phyloP scores from a whole-genome alignment of 2,329 filamentous ascomycete species.

The Talaromyces verruculosus region DNA sequence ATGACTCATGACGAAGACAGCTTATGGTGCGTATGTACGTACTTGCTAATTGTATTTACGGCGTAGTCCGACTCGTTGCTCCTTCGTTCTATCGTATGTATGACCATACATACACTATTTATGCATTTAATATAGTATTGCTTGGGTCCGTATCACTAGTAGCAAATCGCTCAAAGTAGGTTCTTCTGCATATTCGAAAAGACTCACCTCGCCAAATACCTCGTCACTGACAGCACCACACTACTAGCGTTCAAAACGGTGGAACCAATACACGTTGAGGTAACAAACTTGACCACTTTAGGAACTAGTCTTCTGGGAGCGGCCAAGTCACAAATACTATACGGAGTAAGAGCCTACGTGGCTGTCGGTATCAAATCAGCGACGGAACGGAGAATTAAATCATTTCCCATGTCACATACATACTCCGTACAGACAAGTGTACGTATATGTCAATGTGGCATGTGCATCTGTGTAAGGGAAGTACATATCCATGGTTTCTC shows the following conservation, averaged over 20 bases:
- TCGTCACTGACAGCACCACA: neutral
- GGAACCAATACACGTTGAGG: neutral
- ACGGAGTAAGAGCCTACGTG: neutral
- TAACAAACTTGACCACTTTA: neutral
- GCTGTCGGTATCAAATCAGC: neutral
- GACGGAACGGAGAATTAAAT: neutral
- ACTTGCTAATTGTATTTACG: neutral
- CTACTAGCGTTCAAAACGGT: neutral
- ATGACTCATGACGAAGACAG: neutral
- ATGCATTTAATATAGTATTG: neutral
- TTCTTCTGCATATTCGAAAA: neutral
- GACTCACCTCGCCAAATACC: neutral
- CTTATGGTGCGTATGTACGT: neutral
- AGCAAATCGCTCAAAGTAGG: neutral
- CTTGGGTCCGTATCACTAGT: neutral
- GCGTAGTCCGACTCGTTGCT: neutral
- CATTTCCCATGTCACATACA: neutral
- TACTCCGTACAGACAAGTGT: neutral
- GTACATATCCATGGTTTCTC: neutral
- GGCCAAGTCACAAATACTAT: neutral
- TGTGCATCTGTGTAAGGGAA: neutral
- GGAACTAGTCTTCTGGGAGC: neutral
- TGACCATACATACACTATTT: neutral
- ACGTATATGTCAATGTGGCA: neutral
- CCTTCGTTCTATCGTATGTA: neutral